Evolutionary conservation across 805 yeast species (phyloP).

Genomic region (Zygosaccharomyces bisporus): DNA sequence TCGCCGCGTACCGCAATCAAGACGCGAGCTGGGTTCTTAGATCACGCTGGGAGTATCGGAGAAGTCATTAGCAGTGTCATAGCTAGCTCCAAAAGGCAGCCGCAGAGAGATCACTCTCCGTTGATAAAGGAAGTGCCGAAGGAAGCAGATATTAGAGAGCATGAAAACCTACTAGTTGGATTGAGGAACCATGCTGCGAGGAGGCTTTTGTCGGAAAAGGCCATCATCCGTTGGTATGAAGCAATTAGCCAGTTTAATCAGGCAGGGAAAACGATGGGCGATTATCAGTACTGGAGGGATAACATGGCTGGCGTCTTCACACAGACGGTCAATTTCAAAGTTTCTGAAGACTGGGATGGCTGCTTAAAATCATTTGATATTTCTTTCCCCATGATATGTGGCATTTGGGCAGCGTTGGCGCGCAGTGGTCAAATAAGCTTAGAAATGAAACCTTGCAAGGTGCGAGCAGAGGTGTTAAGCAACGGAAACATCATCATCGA

Average conservation of each 20-base stretch:
- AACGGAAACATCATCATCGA: slow-evolving; percentile 53
- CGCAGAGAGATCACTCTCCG: slow-evolving; percentile 6
- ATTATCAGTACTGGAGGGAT: slow-evolving; percentile 48
- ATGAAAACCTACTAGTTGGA: neutral
- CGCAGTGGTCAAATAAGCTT: slow-evolving; percentile 49
- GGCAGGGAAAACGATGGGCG: slow-evolving; percentile 42
- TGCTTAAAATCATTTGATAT: slow-evolving; percentile 61
- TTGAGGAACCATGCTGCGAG: slow-evolving; percentile 20
- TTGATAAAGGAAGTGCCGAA: neutral
- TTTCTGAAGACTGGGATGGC: slow-evolving; percentile 43
- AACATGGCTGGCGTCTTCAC: slow-evolving; percentile 50
- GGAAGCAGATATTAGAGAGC: neutral
- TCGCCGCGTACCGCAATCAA: neutral
- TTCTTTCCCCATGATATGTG: slow-evolving; percentile 58
- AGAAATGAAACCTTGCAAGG: slow-evolving; percentile 47
- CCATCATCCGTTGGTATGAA: slow-evolving; percentile 48
- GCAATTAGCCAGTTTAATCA: slow-evolving; percentile 46
- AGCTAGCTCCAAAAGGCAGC: slow-evolving; percentile 6
- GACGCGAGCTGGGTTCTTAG: neutral
- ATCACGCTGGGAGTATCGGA: slow-evolving; percentile 5
- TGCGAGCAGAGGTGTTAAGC: slow-evolving; percentile 50
- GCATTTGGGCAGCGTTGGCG: slow-evolving; percentile 47
- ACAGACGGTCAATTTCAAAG: slow-evolving; percentile 46
- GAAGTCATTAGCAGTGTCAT: slow-evolving; percentile 1
- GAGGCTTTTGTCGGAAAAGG: slow-evolving; percentile 45